A percentile compares a stretch with the other conserved stretches of the same genome.
Conservation (phyloP, 2,329 filamentous ascomycete genomes). For the Hypocreales sp. region DNA sequence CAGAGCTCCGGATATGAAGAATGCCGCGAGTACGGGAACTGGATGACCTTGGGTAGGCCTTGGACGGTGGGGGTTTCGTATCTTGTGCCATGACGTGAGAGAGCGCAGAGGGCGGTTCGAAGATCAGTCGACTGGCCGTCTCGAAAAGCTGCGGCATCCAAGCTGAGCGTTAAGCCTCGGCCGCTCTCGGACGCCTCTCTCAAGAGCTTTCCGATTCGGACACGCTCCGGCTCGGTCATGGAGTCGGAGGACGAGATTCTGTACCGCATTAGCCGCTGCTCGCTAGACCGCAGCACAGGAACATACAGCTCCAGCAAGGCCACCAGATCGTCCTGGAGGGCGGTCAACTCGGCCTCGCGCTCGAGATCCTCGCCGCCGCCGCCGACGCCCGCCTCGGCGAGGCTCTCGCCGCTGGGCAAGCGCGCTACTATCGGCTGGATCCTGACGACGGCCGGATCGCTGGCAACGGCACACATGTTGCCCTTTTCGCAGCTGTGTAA, state of each 20-base stretch:
- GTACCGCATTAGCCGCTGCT: neutral
- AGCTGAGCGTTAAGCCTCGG: constrained; percentile 11
- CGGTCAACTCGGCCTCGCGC: constrained; percentile 49
- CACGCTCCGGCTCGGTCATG: constrained; percentile 2
- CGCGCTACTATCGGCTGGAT: constrained; percentile 68
- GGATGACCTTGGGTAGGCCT: constrained; percentile 26
- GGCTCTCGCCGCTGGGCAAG: constrained; percentile 38
- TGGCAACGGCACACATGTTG: constrained; percentile 37
- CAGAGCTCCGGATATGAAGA: constrained; percentile 75
- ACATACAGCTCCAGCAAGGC: constrained; percentile 24
- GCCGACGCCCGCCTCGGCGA: constrained; percentile 62
- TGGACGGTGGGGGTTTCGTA: too few species aligned
- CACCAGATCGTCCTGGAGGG: constrained; percentile 36
- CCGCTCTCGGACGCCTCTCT: constrained; percentile 7
- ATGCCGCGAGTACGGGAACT: constrained; percentile 78
- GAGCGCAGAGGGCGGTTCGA: constrained; percentile 1
- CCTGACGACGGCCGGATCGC: constrained; percentile 43
- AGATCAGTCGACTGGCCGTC: constrained; percentile 5
- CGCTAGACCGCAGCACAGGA: neutral
- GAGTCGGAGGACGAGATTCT: constrained; percentile 8
- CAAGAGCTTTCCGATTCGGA: constrained; percentile 5
- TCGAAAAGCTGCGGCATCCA: constrained; percentile 7
- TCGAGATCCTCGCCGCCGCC: constrained; percentile 66
- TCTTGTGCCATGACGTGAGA: neutral
- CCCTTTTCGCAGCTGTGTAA: constrained; percentile 81